Conservation (phyloP, 2,329 filamentous ascomycete species). For the Ascochyta pisi region DNA sequence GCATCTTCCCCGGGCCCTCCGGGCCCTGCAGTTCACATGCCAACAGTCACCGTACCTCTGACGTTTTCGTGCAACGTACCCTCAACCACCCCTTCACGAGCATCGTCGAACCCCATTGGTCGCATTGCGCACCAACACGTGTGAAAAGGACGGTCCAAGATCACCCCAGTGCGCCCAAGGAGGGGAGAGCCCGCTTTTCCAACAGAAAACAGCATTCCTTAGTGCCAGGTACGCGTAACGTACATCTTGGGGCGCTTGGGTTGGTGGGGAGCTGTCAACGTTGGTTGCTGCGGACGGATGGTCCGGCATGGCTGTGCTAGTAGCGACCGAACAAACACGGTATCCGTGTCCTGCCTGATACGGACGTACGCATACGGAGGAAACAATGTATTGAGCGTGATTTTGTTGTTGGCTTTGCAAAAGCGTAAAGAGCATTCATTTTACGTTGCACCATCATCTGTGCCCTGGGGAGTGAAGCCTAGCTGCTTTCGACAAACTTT, state of each 20-base stretch:
- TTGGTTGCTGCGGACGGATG: not conserved
- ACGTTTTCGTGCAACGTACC: constrained; percentile 6
- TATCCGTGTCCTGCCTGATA: too few species aligned
- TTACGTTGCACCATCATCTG: too few species aligned
- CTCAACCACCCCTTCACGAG: not conserved
- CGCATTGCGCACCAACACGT: not conserved
- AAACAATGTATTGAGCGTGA: too few species aligned
- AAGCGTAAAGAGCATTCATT: too few species aligned
- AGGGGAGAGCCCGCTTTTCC: not conserved
- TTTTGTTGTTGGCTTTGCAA: too few species aligned
- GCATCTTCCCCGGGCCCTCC: not conserved
- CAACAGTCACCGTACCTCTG: not conserved
- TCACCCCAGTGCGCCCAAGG: not conserved
- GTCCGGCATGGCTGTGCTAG: constrained; percentile 11
- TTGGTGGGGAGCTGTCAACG: too few species aligned
- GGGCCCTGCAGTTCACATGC: not conserved
- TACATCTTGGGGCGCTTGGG: not conserved
- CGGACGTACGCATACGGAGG: too few species aligned
- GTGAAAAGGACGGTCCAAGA: constrained; percentile 1
- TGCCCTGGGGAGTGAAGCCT: too few species aligned
- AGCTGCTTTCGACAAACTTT: too few species aligned
- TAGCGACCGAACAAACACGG: not conserved
- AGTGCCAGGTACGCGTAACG: constrained; percentile 14
- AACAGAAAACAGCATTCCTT: constrained; percentile 1
- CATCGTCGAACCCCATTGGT: constrained; percentile 1